Evolutionary conservation across 225 moss, liverwort and hornwort species (phyloP).

Genomic region (Anthoceros angustus): DNA sequence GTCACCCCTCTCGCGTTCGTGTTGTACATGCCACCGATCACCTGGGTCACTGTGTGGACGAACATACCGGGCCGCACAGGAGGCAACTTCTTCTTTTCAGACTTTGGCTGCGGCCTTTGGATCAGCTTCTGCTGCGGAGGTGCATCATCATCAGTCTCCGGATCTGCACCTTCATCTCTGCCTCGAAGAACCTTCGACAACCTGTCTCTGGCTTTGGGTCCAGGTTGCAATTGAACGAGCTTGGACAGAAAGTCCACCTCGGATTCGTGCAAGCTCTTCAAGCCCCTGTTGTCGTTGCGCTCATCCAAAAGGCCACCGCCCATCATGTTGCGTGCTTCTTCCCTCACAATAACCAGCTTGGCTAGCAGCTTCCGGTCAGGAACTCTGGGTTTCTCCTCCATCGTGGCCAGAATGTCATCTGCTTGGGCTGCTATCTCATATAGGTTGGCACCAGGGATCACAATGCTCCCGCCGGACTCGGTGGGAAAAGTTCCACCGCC

Average conservation of each 20-base stretch:
- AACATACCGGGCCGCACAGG: constrained; percentile 94
- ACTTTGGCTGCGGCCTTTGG: constrained; percentile 7
- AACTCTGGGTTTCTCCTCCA: constrained; percentile 72
- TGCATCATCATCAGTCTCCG: constrained; percentile 23
- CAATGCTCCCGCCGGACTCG: constrained; percentile 52
- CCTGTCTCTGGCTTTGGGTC: constrained; percentile 49
- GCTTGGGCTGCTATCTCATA: constrained; percentile 74
- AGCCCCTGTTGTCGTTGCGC: constrained; percentile 62
- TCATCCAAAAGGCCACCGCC: constrained; percentile 79
- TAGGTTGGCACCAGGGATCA: constrained; percentile 58
- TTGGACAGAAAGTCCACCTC: constrained; percentile 70
- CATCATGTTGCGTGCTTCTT: constrained; percentile 77
- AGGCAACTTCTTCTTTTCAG: constrained; percentile 29
- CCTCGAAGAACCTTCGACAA: constrained; percentile 68
- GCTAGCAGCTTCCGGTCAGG: constrained; percentile 74
- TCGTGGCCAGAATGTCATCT: constrained; percentile 63
- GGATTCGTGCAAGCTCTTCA: constrained; percentile 58
- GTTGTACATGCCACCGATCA: constrained; percentile 71
- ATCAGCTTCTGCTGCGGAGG: constrained; percentile 19
- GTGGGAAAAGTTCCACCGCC: constrained; percentile 84
- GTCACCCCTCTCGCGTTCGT: constrained; percentile 75
- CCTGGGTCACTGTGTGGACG: constrained; percentile 76
- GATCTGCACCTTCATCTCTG: constrained; percentile 75
- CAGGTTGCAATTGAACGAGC: constrained; percentile 63
- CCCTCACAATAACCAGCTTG: constrained; percentile 72